Conservation (phyloP, 1,139 yeast species). For the Pichia sp. region DNA sequence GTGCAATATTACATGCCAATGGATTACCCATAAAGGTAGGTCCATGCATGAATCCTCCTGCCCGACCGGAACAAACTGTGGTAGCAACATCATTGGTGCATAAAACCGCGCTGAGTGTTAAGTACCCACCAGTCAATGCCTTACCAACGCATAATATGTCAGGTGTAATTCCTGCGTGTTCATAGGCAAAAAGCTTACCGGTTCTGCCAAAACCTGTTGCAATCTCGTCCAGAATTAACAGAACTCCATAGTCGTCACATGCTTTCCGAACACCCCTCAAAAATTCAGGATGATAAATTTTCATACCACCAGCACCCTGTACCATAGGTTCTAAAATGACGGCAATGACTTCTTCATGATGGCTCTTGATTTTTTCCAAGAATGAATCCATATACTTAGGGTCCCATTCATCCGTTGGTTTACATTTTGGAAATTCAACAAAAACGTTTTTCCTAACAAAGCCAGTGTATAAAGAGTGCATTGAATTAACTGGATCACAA, state of each 20-base stretch:
- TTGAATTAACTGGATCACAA: conserved; percentile 28
- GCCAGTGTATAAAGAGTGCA: conserved; percentile 25
- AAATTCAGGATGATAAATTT: conserved; percentile 11
- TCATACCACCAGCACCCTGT: conserved; percentile 24
- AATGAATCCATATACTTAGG: conserved; percentile 6
- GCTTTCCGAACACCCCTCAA: conserved; percentile 28
- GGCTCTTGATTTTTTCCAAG: conserved; percentile 3
- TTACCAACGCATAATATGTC: conserved; percentile 34
- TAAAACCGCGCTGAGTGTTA: conserved; percentile 11
- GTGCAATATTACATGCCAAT: conserved; percentile 11
- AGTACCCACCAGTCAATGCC: conserved; percentile 30
- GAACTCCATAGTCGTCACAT: conserved; percentile 45
- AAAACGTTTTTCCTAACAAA: conserved; percentile 25
- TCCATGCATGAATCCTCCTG: conserved; percentile 13
- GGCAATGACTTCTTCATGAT: conserved; percentile 17
- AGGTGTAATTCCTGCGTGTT: conserved; percentile 28
- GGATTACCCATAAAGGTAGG: conserved; percentile 15
- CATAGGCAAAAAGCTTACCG: conserved; percentile 45
- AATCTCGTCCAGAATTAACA: conserved; percentile 49
- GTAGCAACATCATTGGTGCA: conserved; percentile 9
- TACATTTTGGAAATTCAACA: conserved; percentile 22
- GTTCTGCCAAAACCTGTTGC: conserved; percentile 55
- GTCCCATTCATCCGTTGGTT: conserved; percentile 12
- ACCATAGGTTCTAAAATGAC: conserved; percentile 21
- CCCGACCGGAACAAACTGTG: conserved; percentile 8